Conservation (phyloP, 2,329 filamentous ascomycete species). For the Diaporthe sp. region DNA sequence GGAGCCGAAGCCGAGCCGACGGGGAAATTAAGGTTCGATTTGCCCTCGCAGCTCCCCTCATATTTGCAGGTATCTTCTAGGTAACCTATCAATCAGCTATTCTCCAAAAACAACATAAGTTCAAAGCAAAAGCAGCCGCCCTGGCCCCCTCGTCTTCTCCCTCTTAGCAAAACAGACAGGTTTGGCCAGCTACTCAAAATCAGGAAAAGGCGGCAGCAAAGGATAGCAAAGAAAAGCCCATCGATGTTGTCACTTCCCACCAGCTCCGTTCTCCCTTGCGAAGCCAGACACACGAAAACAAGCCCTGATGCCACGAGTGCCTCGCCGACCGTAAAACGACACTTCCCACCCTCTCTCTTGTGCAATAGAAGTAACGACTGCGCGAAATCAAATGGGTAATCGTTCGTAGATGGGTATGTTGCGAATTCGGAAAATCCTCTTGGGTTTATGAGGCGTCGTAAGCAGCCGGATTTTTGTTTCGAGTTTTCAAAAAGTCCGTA, state of each 20-base stretch:
- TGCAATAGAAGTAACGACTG: constrained; percentile 22
- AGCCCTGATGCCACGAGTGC: constrained; percentile 20
- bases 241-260: constrained; percentile 13
- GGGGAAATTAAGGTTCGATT: constrained; percentile 33
- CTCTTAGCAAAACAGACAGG: constrained; percentile 21
- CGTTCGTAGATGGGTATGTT: constrained; percentile 39
- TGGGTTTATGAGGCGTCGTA: constrained; percentile 2
- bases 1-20: background rate
- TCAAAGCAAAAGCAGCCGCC: constrained; percentile 12
- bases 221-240: constrained; percentile 5
- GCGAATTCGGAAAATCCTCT: constrained; percentile 23
- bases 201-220: constrained; percentile 15
- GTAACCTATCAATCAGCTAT: constrained; percentile 34
- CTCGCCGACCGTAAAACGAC: constrained; percentile 15
- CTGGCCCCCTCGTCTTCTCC: background rate
- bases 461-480: constrained; percentile 29
- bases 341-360: constrained; percentile 15
- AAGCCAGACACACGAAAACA: background rate
- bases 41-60: constrained; percentile 30
- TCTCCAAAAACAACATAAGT: constrained; percentile 9
- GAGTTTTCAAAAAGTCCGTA: constrained; percentile 20
- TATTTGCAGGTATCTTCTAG: constrained; percentile 41
- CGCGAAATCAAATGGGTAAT: constrained; percentile 40
- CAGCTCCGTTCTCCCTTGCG: constrained; percentile 22
- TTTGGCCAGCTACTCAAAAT: constrained; percentile 32